Evolutionary conservation across 371 early-diverging fungal species (phyloP), one percentile per base, ranked within the genome.

Genomic region (Circinella umbellata): DNA sequence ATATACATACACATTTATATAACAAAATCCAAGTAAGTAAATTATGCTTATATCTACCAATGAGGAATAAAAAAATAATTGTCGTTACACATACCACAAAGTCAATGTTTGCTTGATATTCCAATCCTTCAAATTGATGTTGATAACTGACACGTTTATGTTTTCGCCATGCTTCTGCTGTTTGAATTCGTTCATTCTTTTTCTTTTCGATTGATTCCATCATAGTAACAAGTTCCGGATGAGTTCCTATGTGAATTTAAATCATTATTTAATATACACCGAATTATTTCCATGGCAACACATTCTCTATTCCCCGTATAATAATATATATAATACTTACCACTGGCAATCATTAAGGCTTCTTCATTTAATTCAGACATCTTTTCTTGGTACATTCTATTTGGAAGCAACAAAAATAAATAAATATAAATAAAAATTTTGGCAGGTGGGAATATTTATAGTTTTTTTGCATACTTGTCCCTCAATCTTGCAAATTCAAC

Each of bases 321-420:
- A 48, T 37, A 17, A 10, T 35, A 15, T 20, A 34, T 20, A 55
- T 20, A 27, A 2, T 1, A 18, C 54, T 63, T 81, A 80, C 89
- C 89, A 66, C 82, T 76, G 5, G 85, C 84, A 53, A 89, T 87
- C 86, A 87, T 84, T 0, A 80, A 74, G 3, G 86, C 86, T 68
- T 89, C 89, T 61, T 84, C 76, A 55, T 87, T 86, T 34, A 89
- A 68, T 62, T 89, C 89, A 0, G 72, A 66, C 85, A 87, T 83
- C 38, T 84, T 86, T 66, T 89, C 89, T 67, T 86, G 81, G 39
- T 87, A 89, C 85, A 89, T 86, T 72, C 88, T 89, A 75, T 42
- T 42, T 42, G 42, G 42, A 9, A 42, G 6, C 35, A 34, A 36
- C 9, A 37, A 59, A 3, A 49, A 18, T 10, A 39, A n/a, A 5